A percentile compares a stretch with the other conserved stretches of the same genome.
phyloP scores from a whole-genome alignment of 768 basidiomycete genomes.

The Pleurotus cornucopiae region DNA sequence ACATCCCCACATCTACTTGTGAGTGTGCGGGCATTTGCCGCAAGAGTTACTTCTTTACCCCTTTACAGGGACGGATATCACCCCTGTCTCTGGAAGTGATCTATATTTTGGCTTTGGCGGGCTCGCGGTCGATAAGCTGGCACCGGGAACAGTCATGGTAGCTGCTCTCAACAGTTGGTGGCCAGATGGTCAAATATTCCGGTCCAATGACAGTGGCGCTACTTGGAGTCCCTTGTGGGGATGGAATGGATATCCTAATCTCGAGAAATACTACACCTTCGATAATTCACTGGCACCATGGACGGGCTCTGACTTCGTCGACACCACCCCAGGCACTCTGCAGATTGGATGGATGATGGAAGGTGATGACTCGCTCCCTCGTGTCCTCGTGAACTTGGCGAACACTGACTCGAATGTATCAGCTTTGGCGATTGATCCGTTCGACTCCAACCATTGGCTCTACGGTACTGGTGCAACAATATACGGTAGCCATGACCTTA shows the following conservation, averaged over 20 bases:
- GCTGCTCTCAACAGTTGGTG: constrained; percentile 62
- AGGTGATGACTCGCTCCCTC: constrained; percentile 21
- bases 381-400: not conserved
- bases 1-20: constrained; percentile 47
- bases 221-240: constrained; percentile 60
- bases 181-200: constrained; percentile 65
- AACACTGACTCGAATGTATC: not conserved
- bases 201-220: constrained; percentile 51
- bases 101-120: constrained; percentile 63
- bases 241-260: constrained; percentile 42
- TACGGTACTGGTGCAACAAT: constrained; percentile 69
- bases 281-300: constrained; percentile 55
- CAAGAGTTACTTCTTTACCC: not conserved
- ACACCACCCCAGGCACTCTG: constrained; percentile 35
- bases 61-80: constrained; percentile 51
- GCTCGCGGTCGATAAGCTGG: constrained; percentile 54
- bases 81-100: constrained; percentile 54
- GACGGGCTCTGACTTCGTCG: constrained; percentile 48
- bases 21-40: constrained; percentile 7
- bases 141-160: constrained; percentile 63
- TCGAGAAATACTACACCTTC: constrained; percentile 52
- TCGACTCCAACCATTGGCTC: constrained; percentile 68
- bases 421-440: constrained; percentile 60
- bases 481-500: constrained; percentile 54
- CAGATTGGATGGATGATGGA: constrained; percentile 77